A percentile compares a stretch with the other conserved stretches of the same genome.
Evolutionary conservation across 2,329 filamentous ascomycete species (phyloP).

Genomic region (Aspergillus sp.): DNA sequence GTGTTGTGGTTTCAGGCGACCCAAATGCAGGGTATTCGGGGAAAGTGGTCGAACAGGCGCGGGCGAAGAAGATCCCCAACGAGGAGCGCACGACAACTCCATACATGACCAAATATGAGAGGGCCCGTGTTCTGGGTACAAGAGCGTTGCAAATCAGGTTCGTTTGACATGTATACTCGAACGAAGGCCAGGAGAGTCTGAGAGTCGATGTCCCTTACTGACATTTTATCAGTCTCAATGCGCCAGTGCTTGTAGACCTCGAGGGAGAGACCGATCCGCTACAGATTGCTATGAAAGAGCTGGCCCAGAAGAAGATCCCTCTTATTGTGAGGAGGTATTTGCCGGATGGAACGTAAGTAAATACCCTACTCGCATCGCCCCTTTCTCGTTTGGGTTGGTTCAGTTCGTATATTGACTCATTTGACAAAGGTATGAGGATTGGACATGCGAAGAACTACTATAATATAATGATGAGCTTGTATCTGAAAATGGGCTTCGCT

Average conservation of each 20-base stretch:
- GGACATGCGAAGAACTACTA: slow-evolving; percentile 95
- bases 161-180: slow-evolving; percentile 24
- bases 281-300: slow-evolving; percentile 95
- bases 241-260: slow-evolving; percentile 90
- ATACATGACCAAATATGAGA: slow-evolving; percentile 99
- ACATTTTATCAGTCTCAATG: slow-evolving; percentile 74
- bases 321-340: slow-evolving; percentile 92
- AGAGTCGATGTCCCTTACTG: background rate
- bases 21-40: slow-evolving; percentile 48
- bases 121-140: slow-evolving; percentile 87
- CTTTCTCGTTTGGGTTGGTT: background rate
- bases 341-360: slow-evolving; percentile 85
- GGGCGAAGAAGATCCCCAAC: slow-evolving; percentile 85
- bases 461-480: slow-evolving; percentile 29
- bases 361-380: background rate
- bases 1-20: slow-evolving; percentile 50
- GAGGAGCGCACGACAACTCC: slow-evolving; percentile 89
- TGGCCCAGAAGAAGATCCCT: slow-evolving; percentile 98
- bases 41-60: slow-evolving; percentile 58
- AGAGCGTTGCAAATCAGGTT: slow-evolving; percentile 94
- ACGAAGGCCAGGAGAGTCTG: too few relatives aligned
- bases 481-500: slow-evolving; percentile 19
- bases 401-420: slow-evolving; percentile 13
- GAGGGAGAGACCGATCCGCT: slow-evolving; percentile 97
- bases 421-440: slow-evolving; percentile 84